Evolutionary conservation across 2,329 filamentous ascomycete genomes (phyloP), one percentile per base, ranked within the genome.

Genomic region (Colletotrichum magnum): DNA sequence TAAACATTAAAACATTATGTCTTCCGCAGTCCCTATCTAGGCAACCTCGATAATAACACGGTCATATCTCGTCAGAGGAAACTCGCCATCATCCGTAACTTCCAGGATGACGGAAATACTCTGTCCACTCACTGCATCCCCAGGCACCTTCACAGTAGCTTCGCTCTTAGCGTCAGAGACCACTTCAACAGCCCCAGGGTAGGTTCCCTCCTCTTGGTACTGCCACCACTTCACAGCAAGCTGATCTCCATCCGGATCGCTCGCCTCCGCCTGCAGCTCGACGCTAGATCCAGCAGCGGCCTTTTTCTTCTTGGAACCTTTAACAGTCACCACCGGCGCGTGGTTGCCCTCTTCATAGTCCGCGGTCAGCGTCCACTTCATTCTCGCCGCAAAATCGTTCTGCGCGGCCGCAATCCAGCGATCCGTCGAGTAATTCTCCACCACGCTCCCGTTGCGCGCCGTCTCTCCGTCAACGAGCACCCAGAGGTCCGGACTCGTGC

Each of bases 341-440:
- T 57, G 53, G n/a, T 57, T 57, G 3, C 18, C 53, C 28, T 39
- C 5, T 10, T 24, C 36, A 6, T 41, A 39, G 6, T 57, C 53
- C 1, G 13, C 1, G 6, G 53, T 45, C 5, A 57, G 53, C 4
- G 53, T 57, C 53, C 53, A 57, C 32, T 57, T 18, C 53, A 57
- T 57, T 10, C 53, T 36, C 1, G 53, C 53, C 18, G 36, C 53
- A n/a, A 57, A 57, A n/a, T 57, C 53, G 16, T 57, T 41, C 32
- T 57, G 53, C 47, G 47, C 47, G 12, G 47, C 47, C 5, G n/a
- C 47, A 2, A 21, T n/a, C 47, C 47, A 51, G n/a, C 47, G 47
- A 12, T 51, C 47, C 1, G 47, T 51, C 1, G 47, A 18, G n/a
- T 24, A 51, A 6, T 24, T 24, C 21, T 51, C 47, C 16, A 51